A percentile compares a stretch with the other conserved stretches of the same genome.
Conservation (phyloP, 441 rosid genomes). For the Adansonia gregorii region DNA sequence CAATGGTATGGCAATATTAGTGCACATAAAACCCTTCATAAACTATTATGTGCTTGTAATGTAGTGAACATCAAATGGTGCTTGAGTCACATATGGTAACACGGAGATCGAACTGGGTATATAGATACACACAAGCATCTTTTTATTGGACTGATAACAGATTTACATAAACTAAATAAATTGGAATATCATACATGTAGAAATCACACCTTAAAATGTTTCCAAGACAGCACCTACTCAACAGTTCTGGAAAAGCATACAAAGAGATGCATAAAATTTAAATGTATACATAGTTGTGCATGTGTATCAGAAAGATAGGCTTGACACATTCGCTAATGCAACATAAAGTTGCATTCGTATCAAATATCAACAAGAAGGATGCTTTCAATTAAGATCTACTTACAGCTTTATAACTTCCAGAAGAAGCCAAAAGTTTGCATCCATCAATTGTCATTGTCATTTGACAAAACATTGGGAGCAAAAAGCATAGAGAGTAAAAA, state of each 20-base stretch:
- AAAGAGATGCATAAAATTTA: background rate
- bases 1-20: background rate
- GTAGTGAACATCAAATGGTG: background rate
- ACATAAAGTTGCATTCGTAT: background rate
- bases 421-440: constrained; percentile 57
- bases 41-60: background rate
- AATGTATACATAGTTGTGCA: background rate
- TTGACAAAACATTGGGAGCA: constrained; percentile 90
- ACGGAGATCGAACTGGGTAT: background rate
- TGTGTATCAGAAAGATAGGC: background rate
- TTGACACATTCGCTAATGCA: background rate
- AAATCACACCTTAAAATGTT: background rate
- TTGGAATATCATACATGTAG: background rate
- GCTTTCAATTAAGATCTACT: too few relatives aligned
- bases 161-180: background rate
- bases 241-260: background rate
- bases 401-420: too few relatives aligned
- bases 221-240: background rate
- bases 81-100: background rate
- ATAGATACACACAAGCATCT: background rate
- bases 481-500: constrained; percentile 62
- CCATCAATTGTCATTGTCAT: constrained; percentile 73
- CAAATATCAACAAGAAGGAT: constrained; percentile 26
- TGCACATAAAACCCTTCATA: background rate
- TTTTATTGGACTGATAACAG: background rate